phyloP scores from a whole-genome alignment of 1,139 yeast genomes.

The Lodderomyces theae region DNA sequence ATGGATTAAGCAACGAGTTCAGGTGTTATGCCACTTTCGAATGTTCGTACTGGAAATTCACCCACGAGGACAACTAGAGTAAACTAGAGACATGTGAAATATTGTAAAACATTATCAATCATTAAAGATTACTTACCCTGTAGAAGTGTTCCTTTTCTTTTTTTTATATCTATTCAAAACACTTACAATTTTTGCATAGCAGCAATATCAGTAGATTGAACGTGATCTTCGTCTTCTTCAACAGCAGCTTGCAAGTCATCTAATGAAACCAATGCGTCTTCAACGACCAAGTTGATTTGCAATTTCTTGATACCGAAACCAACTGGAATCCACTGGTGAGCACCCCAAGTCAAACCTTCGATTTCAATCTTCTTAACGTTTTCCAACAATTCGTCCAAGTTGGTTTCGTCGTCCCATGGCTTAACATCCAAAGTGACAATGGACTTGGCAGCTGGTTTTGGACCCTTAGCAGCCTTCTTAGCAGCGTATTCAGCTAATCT shows the following conservation, averaged over 20 bases:
- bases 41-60: conserved; percentile 36
- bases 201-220: conserved; percentile 96
- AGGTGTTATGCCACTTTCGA: conserved; percentile 80
- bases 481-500: conserved; percentile 98
- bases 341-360: conserved; percentile 99
- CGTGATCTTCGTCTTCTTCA: conserved; percentile 98
- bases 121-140: background rate
- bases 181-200: conserved; percentile 96
- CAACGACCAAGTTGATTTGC: conserved; percentile 97
- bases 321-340: conserved; percentile 90
- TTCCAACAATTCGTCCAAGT: conserved; percentile 82
- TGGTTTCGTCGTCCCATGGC: conserved; percentile 99
- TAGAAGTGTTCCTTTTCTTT: background rate
- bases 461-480: conserved; percentile 95
- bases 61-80: background rate
- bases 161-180: conserved; percentile 4
- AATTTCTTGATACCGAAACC: conserved; percentile 99
- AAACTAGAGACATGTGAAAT: background rate
- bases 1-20: conserved; percentile 85
- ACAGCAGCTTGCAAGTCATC: conserved; percentile 82
- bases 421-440: conserved; percentile 94
- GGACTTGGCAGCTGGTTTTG: conserved; percentile 98
- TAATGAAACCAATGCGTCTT: conserved; percentile 92
- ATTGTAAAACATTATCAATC: conserved; percentile 1
- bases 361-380: conserved; percentile 78